These are phyloP conservation scores for Termitomyces sp. DNA, from an alignment of 768 basidiomycete species.

Conservation along the genomic window DNA sequence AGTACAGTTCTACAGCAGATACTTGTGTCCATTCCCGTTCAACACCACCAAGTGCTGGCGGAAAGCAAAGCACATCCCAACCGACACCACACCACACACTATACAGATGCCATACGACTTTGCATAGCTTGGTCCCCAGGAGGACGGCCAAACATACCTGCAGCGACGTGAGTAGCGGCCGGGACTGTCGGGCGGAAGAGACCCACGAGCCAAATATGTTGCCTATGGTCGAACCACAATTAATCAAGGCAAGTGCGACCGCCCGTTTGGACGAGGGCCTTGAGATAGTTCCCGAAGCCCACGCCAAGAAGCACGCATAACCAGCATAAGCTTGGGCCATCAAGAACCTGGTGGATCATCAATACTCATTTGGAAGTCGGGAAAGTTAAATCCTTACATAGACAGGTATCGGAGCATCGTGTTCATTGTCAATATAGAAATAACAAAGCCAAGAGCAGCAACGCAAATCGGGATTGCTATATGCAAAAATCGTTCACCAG, in stretches of 20 bases:
- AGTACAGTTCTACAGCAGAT: constrained; percentile 32
- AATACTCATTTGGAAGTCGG: not conserved
- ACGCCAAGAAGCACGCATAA: constrained; percentile 55
- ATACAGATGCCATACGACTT: constrained; percentile 75
- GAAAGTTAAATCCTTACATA: constrained; percentile 35
- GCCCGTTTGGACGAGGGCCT: constrained; percentile 79
- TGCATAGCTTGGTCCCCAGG: constrained; percentile 64
- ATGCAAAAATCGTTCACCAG: constrained; percentile 73
- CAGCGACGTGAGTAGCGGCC: constrained; percentile 1
- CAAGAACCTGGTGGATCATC: constrained; percentile 42
- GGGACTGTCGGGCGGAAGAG: constrained; percentile 2
- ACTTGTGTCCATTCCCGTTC: constrained; percentile 48
- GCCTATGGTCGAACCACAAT: constrained; percentile 78
- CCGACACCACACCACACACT: constrained; percentile 43
- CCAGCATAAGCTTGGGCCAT: constrained; percentile 77
- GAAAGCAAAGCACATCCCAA: constrained; percentile 50
- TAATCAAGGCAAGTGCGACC: constrained; percentile 74
- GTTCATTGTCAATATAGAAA: constrained; percentile 69
- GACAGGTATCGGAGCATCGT: constrained; percentile 65
- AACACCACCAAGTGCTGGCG: constrained; percentile 30
- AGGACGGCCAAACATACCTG: constrained; percentile 62
- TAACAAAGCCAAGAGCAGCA: constrained; percentile 69
- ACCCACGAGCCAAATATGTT: constrained; percentile 80
- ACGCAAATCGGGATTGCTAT: constrained; percentile 48
- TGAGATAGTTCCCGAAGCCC: constrained; percentile 53